A percentile compares a stretch with the other conserved stretches of the same genome.
Evolutionary conservation across 805 yeast genomes (phyloP).

Genomic region (Lipomyces chichibuensis): DNA sequence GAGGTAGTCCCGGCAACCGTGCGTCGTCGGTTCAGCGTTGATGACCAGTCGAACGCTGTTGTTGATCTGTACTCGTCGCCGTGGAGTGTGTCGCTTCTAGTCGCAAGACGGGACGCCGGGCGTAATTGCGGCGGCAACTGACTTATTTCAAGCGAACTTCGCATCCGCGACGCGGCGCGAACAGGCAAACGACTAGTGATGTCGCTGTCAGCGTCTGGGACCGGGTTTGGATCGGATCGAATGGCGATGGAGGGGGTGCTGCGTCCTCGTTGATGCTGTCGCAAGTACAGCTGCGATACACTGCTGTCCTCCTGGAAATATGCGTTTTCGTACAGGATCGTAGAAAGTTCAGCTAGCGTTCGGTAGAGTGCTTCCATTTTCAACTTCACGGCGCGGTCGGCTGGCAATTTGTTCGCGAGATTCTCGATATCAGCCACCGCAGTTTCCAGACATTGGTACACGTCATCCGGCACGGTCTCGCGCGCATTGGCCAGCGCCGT

Average conservation of each 20-base stretch:
- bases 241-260: not conserved
- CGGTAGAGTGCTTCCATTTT: slow-evolving; percentile 25
- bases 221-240: not conserved
- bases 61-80: not conserved
- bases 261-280: not conserved
- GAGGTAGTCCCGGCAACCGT: not conserved
- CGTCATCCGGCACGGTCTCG: slow-evolving; percentile 1
- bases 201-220: not conserved
- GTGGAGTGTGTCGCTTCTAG: not conserved
- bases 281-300: too few species aligned
- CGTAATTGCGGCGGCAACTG: slow-evolving; percentile 24
- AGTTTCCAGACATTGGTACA: slow-evolving; percentile 2
- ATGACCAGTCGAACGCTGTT: not conserved
- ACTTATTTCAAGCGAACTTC: slow-evolving; percentile 23
- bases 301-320: not conserved
- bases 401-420: slow-evolving; percentile 10
- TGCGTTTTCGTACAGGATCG: slow-evolving; percentile 5
- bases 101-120: slow-evolving; percentile 29
- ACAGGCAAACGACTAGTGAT: slow-evolving; percentile 19
- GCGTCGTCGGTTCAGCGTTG: not conserved
- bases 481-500: slow-evolving; percentile 4
- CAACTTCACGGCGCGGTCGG: slow-evolving; percentile 5
- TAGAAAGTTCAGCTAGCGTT: slow-evolving; percentile 19
- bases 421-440: not conserved
- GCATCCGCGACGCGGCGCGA: slow-evolving; percentile 32